phyloP scores from a whole-genome alignment of 2,329 filamentous ascomycete species.

The Allantophomopsis cytisporea region DNA sequence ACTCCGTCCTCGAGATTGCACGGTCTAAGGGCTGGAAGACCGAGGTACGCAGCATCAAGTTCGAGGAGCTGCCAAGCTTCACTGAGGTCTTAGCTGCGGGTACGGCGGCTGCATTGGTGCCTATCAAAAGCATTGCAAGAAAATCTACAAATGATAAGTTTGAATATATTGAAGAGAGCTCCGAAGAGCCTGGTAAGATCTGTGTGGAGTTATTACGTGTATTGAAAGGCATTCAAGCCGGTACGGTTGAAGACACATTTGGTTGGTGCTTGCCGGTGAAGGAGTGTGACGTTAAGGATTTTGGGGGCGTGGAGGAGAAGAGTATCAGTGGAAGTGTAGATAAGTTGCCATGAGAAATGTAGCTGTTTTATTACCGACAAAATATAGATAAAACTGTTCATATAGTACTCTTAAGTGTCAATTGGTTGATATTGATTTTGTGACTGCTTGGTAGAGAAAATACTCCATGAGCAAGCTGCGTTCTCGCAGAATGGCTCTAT shows the following conservation, averaged over 20 bases:
- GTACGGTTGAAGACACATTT: slow-evolving; percentile 55
- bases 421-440: too few relatives aligned
- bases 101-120: slow-evolving; percentile 82
- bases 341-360: background rate
- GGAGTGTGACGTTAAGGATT: slow-evolving; percentile 14
- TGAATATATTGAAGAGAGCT: slow-evolving; percentile 36
- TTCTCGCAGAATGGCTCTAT: too few relatives aligned
- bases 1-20: slow-evolving; percentile 64
- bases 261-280: slow-evolving; percentile 18
- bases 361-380: too few relatives aligned
- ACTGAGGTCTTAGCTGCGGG: slow-evolving; percentile 81
- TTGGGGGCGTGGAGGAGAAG: slow-evolving; percentile 8
- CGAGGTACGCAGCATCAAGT: slow-evolving; percentile 60
- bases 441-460: too few relatives aligned
- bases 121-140: slow-evolving; percentile 81
- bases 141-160: slow-evolving; percentile 35
- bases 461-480: too few relatives aligned
- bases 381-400: too few relatives aligned
- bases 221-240: slow-evolving; percentile 76
- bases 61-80: slow-evolving; percentile 43
- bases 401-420: too few relatives aligned
- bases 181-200: slow-evolving; percentile 59
- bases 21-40: slow-evolving; percentile 71
- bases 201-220: slow-evolving; percentile 60
- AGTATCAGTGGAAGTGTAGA: background rate